A percentile compares a stretch with the other conserved stretches of the same genome.
These are phyloP conservation scores for Scedosporium boydii DNA, from an alignment of 2,329 filamentous ascomycete species.

Conservation along the genomic window DNA sequence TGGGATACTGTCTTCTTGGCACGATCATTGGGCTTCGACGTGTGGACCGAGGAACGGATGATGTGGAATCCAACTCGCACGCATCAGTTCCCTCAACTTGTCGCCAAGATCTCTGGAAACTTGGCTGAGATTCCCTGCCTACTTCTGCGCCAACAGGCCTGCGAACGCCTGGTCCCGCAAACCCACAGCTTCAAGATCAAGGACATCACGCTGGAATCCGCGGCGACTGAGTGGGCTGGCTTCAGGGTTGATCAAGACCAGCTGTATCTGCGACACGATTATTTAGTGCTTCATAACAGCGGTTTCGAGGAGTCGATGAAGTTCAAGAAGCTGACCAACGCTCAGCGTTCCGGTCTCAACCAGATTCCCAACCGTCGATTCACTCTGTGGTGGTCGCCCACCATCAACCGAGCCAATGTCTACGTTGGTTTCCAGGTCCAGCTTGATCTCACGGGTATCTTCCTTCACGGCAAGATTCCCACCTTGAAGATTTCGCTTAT, in stretches of 20 bases:
- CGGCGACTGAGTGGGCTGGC: conserved; percentile 36
- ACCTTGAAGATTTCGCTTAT: conserved; percentile 97
- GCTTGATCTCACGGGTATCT: conserved; percentile 93
- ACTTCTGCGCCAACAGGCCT: conserved; percentile 2
- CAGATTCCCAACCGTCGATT: conserved; percentile 98
- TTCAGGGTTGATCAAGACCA: conserved; percentile 42
- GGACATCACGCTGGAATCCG: conserved; percentile 30
- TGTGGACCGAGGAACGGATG: background rate
- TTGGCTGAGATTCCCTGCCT: background rate
- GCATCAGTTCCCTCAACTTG: background rate
- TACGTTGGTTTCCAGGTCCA: conserved; percentile 99
- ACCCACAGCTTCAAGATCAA: conserved; percentile 27
- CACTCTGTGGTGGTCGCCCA: conserved; percentile 94
- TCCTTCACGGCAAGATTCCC: conserved; percentile 97
- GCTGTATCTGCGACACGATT: conserved; percentile 38
- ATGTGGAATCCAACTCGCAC: conserved; percentile 3
- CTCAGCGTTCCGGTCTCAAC: conserved; percentile 90
- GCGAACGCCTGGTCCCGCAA: conserved; percentile 14
- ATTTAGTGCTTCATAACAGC: conserved; percentile 17
- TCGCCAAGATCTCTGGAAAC: conserved; percentile 3
- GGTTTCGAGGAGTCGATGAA: conserved; percentile 68
- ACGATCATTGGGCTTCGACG: conserved; percentile 2
- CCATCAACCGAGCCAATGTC: conserved; percentile 91
- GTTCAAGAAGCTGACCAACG: conserved; percentile 98
- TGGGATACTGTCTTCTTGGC: conserved; percentile 2